These are phyloP conservation scores for Alternaria longipes DNA, from an alignment of 2,329 filamentous ascomycete genomes.

Conservation along the genomic window DNA sequence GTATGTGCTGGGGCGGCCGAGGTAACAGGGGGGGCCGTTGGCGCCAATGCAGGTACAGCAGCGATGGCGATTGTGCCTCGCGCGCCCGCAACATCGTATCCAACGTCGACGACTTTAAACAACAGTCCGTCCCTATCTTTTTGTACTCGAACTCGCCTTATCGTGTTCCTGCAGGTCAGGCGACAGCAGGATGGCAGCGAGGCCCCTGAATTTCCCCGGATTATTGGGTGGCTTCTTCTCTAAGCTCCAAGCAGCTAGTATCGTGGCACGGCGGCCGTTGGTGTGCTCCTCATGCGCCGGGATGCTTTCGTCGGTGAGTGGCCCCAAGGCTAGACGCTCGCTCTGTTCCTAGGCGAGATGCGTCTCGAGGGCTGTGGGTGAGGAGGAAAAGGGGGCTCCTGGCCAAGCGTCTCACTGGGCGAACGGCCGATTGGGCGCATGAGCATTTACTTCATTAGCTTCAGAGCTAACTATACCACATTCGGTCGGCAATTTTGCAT, in stretches of 20 bases:
- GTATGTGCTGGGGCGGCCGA: constrained; percentile 17
- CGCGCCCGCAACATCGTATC: background rate
- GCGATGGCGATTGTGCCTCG: background rate
- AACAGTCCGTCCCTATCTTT: constrained; percentile 9
- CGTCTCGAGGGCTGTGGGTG: constrained; percentile 13
- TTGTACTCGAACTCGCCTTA: constrained; percentile 7
- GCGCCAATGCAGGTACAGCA: constrained; percentile 4
- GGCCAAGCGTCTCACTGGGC: constrained; percentile 22
- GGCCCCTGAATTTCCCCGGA: constrained; percentile 50
- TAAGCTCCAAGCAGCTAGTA: constrained; percentile 29
- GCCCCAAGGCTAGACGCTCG: constrained; percentile 21
- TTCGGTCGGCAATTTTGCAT: constrained; percentile 42
- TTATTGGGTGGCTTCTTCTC: constrained; percentile 41
- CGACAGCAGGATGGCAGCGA: constrained; percentile 17
- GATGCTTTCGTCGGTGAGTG: constrained; percentile 25
- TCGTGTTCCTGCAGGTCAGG: constrained; percentile 4
- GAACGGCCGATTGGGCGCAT: constrained; percentile 36
- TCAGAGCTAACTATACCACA: constrained; percentile 27
- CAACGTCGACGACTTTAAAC: constrained; percentile 12
- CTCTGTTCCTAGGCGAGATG: constrained; percentile 17
- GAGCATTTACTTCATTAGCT: constrained; percentile 31
- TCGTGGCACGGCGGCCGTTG: constrained; percentile 33
- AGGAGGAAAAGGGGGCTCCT: constrained; percentile 31
- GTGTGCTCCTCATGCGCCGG: constrained; percentile 29
- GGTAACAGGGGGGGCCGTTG: constrained; percentile 9